Conservation (phyloP, 2,329 filamentous ascomycete species). For the Aspergillus costaricaensis region DNA sequence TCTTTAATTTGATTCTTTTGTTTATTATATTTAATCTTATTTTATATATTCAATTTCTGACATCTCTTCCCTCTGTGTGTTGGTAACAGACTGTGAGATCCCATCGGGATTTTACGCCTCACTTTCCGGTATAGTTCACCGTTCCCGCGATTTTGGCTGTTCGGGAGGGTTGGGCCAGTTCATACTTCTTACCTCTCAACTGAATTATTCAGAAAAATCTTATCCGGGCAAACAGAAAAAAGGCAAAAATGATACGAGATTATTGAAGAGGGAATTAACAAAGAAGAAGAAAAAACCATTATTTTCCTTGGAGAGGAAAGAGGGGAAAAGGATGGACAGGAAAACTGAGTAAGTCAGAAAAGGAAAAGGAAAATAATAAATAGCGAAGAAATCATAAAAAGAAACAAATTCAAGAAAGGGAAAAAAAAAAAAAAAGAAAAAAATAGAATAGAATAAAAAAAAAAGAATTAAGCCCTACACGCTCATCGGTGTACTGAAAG, state of each 20-base stretch:
- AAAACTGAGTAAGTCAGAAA: neutral
- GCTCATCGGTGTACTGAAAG: constrained; percentile 14
- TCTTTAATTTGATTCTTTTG: constrained; percentile 3
- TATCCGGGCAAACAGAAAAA: neutral
- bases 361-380: constrained; percentile 10
- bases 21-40: neutral
- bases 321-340: neutral
- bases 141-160: constrained; percentile 15
- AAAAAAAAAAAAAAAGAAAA: neutral
- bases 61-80: constrained; percentile 8
- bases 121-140: constrained; percentile 31
- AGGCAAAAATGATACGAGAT: too few relatives aligned
- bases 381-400: neutral
- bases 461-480: constrained; percentile 11
- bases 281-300: too few relatives aligned
- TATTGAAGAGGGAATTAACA: too few relatives aligned
- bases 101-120: constrained; percentile 24
- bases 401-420: constrained; percentile 14
- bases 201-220: neutral
- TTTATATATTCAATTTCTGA: constrained; percentile 1
- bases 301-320: neutral
- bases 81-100: constrained; percentile 17
- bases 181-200: neutral
- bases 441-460: neutral
- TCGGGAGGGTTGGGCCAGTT: constrained; percentile 15